Base-by-base conservation (phyloP, 805 yeast species). In the Wickerhamomyces strasburgensis region DNA sequence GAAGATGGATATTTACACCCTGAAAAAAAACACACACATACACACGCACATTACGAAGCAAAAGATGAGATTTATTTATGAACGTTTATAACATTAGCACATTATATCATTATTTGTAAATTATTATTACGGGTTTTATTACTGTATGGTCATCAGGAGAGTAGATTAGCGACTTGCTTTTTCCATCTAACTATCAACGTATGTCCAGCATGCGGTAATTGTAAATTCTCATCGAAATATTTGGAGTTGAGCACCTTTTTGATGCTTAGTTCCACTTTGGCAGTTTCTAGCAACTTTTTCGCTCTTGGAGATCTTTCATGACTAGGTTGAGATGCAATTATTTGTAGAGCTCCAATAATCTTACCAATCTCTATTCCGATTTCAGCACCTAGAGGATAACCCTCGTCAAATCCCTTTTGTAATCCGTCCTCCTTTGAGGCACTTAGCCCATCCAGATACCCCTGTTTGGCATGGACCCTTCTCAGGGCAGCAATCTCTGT, bases 321-420 rank as follows among this genome's bases (percentile, higher is more conserved):
- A 9, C 43, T 39, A 7, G 37, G 33, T 14, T 44, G 37, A 1
- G 43, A 33, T 2, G 45, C 46, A 14, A 65, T 37, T 3, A 48
- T 42, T 40, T 73, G 79, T 14, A 78, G 55, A 2, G 43, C 44
- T 8, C 89, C 85, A 11, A 88, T 43, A 0, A 88, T 62, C 31
- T 58, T 56, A 0, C 98, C 98, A 0, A 78, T 80, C 13, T 62
- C 46, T 0, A 72, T 61, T 0, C 95, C 97, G 2, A 88, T 43
- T 3, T 52, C 53, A 0, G 93, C 86, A 1, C 98, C 98, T 3
- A 62, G 51, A 0, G 85, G 86, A 47, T 78, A 89, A 0, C 90
- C 90, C 3, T 64, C 68, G 55, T 89, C 94, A 52, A 90, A 89
- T 0, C 96, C 96, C 10, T 63, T 52, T 53, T 89, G 97, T 17